Conservation (phyloP, 345 rosid genomes). For the Eucalyptus microcorys region DNA sequence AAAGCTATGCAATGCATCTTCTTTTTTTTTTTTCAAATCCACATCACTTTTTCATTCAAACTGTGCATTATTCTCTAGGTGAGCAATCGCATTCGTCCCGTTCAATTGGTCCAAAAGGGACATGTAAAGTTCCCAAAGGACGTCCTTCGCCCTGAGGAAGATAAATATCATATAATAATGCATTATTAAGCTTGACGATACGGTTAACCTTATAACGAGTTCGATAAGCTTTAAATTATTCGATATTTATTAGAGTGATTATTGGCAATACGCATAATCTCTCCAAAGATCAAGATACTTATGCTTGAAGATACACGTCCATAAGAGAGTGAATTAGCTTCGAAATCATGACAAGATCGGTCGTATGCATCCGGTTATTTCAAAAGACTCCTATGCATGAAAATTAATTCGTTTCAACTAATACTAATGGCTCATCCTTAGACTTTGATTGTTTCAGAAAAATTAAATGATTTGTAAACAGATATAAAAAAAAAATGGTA, state of each 20-base stretch:
- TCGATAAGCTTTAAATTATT: not conserved
- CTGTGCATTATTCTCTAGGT: not conserved
- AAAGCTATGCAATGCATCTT: not conserved
- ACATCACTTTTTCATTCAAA: not conserved
- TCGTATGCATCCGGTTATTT: not conserved
- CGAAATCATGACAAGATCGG: not conserved
- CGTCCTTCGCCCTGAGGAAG: not conserved
- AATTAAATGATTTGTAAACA: not conserved
- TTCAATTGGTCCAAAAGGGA: not conserved
- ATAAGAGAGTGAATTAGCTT: not conserved
- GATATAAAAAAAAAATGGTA: no score
- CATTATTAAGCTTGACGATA: not conserved
- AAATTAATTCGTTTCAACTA: not conserved
- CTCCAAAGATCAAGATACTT: not conserved
- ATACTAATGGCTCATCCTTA: not conserved
- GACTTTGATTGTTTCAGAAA: not conserved
- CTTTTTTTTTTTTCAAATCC: not conserved
- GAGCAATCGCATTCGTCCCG: not conserved
- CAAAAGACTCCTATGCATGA: not conserved
- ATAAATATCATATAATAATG: not conserved
- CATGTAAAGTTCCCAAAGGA: not conserved
- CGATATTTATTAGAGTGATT: not conserved
- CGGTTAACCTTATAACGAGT: not conserved
- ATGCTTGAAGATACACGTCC: not conserved
- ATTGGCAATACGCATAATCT: not conserved